phyloP scores from a whole-genome alignment of 768 basidiomycete species.

The Calocybe cyanea region DNA sequence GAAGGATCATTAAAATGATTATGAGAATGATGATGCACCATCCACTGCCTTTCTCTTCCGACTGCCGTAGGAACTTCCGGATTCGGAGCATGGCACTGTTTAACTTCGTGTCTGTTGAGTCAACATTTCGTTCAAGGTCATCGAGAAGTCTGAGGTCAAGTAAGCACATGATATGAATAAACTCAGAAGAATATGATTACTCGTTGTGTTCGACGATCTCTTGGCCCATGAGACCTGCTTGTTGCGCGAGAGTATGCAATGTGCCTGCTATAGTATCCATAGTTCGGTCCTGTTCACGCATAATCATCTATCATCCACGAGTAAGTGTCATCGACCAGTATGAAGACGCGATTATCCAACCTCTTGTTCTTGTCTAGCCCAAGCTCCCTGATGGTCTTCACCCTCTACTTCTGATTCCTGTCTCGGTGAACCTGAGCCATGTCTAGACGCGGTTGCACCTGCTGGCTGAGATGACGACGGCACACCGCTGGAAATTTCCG shows the following conservation, averaged over 20 bases:
- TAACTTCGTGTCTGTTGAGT: constrained; percentile 63
- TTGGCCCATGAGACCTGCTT: constrained; percentile 91
- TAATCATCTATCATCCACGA: constrained; percentile 58
- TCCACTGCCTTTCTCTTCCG: constrained; percentile 86
- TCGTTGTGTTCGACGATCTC: constrained; percentile 92
- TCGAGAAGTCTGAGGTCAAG: constrained; percentile 61
- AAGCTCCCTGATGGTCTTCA: constrained; percentile 69
- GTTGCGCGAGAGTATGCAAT: constrained; percentile 76
- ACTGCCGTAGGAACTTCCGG: constrained; percentile 79
- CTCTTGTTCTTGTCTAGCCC: constrained; percentile 87
- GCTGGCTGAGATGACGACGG: constrained; percentile 18
- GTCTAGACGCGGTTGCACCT: constrained; percentile 21
- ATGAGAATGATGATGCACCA: constrained; percentile 89
- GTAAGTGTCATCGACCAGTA: neutral
- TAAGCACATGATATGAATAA: too few species aligned
- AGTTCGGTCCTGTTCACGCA: constrained; percentile 85
- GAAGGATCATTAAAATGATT: constrained; percentile 69
- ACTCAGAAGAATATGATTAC: constrained; percentile 36
- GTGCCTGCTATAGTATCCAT: constrained; percentile 88
- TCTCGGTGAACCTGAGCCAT: constrained; percentile 31
- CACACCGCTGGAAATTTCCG: constrained; percentile 41
- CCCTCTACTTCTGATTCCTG: constrained; percentile 27
- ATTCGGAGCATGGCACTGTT: constrained; percentile 62
- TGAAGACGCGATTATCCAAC: constrained; percentile 25
- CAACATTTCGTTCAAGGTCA: constrained; percentile 73